These are phyloP conservation scores for Gossypium herbaceum DNA, from an alignment of 345 rosid genomes.

Conservation along the genomic window DNA sequence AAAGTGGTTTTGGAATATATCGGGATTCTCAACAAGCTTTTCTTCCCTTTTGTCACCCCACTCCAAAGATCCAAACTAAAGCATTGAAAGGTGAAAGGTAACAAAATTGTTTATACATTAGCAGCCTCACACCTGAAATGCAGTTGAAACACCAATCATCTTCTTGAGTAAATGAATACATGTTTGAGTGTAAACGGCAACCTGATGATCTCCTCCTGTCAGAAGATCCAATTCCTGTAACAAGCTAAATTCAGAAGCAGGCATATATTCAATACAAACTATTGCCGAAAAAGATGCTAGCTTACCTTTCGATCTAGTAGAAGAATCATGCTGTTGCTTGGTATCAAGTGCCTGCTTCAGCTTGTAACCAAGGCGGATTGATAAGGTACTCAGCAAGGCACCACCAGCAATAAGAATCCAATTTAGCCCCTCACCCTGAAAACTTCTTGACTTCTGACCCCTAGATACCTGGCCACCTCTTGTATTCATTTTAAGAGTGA, in stretches of 20 bases:
- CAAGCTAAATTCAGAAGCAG: slow-evolving; percentile 21
- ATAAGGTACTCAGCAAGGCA: slow-evolving; percentile 86
- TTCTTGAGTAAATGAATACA: slow-evolving; percentile 50
- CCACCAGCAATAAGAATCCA: slow-evolving; percentile 96
- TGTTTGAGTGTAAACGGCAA: slow-evolving; percentile 40
- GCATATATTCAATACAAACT: background rate
- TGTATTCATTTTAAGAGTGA: slow-evolving; percentile 56
- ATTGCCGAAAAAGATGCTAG: slow-evolving; percentile 9
- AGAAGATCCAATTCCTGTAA: slow-evolving; percentile 44
- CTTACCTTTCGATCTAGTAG: slow-evolving; percentile 43
- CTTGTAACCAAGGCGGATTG: slow-evolving; percentile 87
- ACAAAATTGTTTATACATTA: background rate
- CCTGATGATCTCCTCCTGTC: slow-evolving; percentile 43
- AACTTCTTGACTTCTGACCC: slow-evolving; percentile 41
- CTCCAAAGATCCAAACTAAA: background rate
- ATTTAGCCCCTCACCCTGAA: slow-evolving; percentile 61
- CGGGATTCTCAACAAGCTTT: background rate
- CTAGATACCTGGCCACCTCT: slow-evolving; percentile 45
- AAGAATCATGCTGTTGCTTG: slow-evolving; percentile 44
- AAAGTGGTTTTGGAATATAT: background rate
- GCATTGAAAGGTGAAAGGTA: background rate
- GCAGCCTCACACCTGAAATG: slow-evolving; percentile 39
- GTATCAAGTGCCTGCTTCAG: slow-evolving; percentile 66
- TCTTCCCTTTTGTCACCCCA: background rate
- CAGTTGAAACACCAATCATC: slow-evolving; percentile 51